Evolutionary conservation across 1,284 basidiomycete genomes (phyloP).

Genomic region (Ganoderma resinaceum): DNA sequence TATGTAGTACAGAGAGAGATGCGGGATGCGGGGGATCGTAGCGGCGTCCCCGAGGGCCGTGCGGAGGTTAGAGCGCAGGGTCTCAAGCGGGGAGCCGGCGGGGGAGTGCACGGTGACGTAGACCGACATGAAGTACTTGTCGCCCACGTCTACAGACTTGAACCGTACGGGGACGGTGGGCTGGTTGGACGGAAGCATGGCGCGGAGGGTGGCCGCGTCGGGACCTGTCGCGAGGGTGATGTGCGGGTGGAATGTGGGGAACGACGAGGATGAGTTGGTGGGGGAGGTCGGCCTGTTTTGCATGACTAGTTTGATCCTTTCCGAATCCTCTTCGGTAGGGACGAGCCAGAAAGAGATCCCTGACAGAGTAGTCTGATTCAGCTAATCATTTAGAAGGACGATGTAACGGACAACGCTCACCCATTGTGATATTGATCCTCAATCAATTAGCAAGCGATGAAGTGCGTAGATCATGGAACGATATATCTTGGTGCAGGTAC

Average conservation of each 20-base stretch:
- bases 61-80: constrained; percentile 58
- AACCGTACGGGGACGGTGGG: constrained; percentile 52
- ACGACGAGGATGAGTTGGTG: constrained; percentile 48
- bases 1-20: constrained; percentile 77
- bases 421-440: not conserved
- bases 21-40: constrained; percentile 62
- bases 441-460: not conserved
- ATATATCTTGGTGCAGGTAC: too few relatives aligned
- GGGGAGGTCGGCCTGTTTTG: constrained; percentile 39
- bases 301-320: constrained; percentile 54
- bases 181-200: constrained; percentile 47
- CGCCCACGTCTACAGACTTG: constrained; percentile 58
- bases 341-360: constrained; percentile 72
- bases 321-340: constrained; percentile 48
- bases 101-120: constrained; percentile 57
- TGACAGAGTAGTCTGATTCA: constrained; percentile 29
- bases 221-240: constrained; percentile 67
- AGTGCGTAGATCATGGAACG: too few relatives aligned
- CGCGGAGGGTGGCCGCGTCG: constrained; percentile 43
- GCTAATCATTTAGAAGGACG: not conserved
- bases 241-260: constrained; percentile 69
- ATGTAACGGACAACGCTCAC: not conserved
- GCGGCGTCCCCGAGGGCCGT: constrained; percentile 48
- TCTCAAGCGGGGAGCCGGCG: constrained; percentile 44
- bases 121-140: constrained; percentile 75